Conservation (phyloP, 2,329 filamentous ascomycete genomes). For the Didymella exigua region DNA sequence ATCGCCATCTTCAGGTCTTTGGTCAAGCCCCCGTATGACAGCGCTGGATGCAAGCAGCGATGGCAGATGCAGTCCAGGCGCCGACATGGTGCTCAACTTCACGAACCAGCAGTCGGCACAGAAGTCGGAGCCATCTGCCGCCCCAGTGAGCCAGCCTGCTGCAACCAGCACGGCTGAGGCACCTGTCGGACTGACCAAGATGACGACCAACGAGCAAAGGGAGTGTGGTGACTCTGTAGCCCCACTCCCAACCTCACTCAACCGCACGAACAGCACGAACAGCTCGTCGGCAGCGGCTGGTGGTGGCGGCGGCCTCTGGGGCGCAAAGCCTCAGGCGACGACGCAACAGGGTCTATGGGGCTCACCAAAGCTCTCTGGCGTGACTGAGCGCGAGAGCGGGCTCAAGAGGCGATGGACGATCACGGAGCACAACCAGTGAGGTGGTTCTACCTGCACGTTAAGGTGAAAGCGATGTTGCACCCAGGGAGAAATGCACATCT, state of each 20-base stretch:
- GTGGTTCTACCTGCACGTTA: background rate
- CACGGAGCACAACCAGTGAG: constrained; percentile 39
- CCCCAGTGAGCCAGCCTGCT: constrained; percentile 10
- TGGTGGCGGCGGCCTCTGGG: constrained; percentile 34
- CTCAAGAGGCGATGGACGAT: constrained; percentile 54
- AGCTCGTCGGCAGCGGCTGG: background rate
- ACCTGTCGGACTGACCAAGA: constrained; percentile 12
- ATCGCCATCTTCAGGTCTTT: constrained; percentile 45
- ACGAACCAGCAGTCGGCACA: constrained; percentile 29
- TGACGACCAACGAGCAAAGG: constrained; percentile 35
- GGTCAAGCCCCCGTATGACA: constrained; percentile 43
- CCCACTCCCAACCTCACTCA: constrained; percentile 31
- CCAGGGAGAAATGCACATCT: background rate
- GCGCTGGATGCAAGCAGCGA: constrained; percentile 26
- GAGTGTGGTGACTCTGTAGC: constrained; percentile 41
- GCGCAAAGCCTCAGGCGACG: constrained; percentile 23
- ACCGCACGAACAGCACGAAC: constrained; percentile 22
- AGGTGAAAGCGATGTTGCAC: background rate
- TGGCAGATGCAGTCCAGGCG: constrained; percentile 31
- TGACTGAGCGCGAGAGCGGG: constrained; percentile 46
- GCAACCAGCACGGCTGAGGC: constrained; percentile 13
- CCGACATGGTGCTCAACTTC: constrained; percentile 46
- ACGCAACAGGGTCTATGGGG: constrained; percentile 52
- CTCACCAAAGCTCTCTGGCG: constrained; percentile 40
- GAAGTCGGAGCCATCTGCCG: constrained; percentile 12